Evolutionary conservation across 495 filamentous ascomycete genomes (phyloP), one percentile per base, ranked within the genome.

Genomic region (Xylona heveae): DNA sequence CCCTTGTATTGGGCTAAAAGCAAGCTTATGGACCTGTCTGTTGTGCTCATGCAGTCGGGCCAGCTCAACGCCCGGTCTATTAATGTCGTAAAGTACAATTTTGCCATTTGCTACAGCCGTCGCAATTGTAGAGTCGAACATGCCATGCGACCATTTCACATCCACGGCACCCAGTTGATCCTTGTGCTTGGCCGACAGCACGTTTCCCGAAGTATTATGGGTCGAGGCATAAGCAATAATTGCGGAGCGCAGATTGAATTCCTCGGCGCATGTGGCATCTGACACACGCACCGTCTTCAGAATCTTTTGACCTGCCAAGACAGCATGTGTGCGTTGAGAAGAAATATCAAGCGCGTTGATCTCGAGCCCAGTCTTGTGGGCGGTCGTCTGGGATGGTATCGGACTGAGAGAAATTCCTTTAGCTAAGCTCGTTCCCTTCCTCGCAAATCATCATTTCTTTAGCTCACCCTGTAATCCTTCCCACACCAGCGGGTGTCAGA

Each of bases 1-100:
- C 32, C 74, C 71, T 38, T 66, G 58, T 46, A 78, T 74, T 1
- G 88, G 84, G 46, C 84, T 93, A 52, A 94, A 79, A 25, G 80
- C 82, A 23, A 97, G 59, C 39, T 71, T 71, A 52, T 97, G 85
- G 35, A 97, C 75, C 59, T 93, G 85, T 33, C 90, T 77, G 35
- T 63, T 68, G 51, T 94, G 90, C 47, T 92, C 85, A 41, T 78
- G 75, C 38, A 81, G 58, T 34, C 81, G 70, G 35, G 70, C 72
- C 33, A 74, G 60, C 46, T 90, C 81, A 20, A 90, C 51, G 19
- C 71, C 71, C 27, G 69, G 57, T 31, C 70, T 67, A 40, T 71
- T 70, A 35, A 91, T 54, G 57, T 93, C 81, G 49, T 90, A 93
- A 40, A 83, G 57, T 31, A 83, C 71, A 40, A 93, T 78, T 48